Evolutionary conservation across 352 stramenopile genomes (phyloP).

Genomic region (Aphanomyces cochlioides): DNA sequence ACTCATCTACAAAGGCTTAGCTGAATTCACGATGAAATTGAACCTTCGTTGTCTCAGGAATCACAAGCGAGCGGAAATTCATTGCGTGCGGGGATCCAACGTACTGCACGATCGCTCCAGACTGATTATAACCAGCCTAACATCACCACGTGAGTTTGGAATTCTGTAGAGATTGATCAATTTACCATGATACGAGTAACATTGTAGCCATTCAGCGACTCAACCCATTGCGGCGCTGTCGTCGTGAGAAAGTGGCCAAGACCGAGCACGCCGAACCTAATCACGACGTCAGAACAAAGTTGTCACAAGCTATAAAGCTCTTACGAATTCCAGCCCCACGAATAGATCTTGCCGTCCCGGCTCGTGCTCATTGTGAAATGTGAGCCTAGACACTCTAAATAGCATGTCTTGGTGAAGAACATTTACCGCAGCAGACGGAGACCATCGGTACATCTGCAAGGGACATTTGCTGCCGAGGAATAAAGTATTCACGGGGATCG

Average conservation of each 20-base stretch:
- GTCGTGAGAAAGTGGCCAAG: conserved; percentile 73
- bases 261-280: conserved; percentile 61
- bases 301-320: not conserved
- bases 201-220: conserved; percentile 56
- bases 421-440: conserved; percentile 28
- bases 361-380: conserved; percentile 22
- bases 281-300: not conserved
- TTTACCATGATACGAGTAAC: conserved; percentile 42
- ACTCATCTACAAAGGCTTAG: too few relatives aligned
- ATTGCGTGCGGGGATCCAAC: too few relatives aligned
- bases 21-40: too few relatives aligned
- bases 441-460: conserved; percentile 37
- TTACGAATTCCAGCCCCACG: conserved; percentile 53
- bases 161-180: not conserved
- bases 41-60: too few relatives aligned
- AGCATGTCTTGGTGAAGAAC: not conserved
- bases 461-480: conserved; percentile 53
- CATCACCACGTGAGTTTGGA: conserved; percentile 7
- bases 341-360: conserved; percentile 12
- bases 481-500: conserved; percentile 70
- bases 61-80: too few relatives aligned
- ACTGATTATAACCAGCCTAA: not conserved
- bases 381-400: conserved; percentile 7
- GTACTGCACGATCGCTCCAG: too few relatives aligned
- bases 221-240: conserved; percentile 58